Evolutionary conservation across 331 rosid species (phyloP).

Genomic region (Prunus yedoensis): DNA sequence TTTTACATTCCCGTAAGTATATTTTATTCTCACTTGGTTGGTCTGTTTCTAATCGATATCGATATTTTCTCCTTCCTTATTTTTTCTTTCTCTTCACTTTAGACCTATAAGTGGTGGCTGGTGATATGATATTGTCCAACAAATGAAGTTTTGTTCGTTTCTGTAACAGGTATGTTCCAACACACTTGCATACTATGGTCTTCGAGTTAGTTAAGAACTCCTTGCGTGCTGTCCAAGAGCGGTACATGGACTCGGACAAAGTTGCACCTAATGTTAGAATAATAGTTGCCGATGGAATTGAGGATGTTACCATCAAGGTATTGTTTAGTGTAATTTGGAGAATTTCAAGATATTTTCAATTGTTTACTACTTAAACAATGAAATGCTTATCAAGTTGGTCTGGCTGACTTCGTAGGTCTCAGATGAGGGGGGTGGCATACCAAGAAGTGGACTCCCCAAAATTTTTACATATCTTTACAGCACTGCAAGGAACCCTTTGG

Average conservation of each 20-base stretch:
- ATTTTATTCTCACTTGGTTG: slow-evolving; percentile 8
- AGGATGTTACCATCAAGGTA: slow-evolving; percentile 96
- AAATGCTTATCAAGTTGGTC: slow-evolving; percentile 20
- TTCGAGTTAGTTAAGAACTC: slow-evolving; percentile 95
- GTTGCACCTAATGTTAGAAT: slow-evolving; percentile 69
- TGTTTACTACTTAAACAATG: background rate
- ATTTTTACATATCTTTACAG: slow-evolving; percentile 94
- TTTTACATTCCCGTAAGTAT: slow-evolving; percentile 85
- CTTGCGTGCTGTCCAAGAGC: slow-evolving; percentile 88
- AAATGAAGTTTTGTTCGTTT: background rate
- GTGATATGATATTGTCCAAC: background rate
- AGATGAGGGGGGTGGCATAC: slow-evolving; percentile 96
- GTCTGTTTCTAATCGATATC: slow-evolving; percentile 3
- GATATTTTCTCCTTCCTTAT: background rate
- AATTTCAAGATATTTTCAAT: background rate
- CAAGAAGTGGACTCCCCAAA: slow-evolving; percentile 79
- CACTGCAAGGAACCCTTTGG: slow-evolving; percentile 84
- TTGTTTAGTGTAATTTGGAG: background rate
- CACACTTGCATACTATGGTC: slow-evolving; percentile 92
- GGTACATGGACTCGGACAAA: slow-evolving; percentile 66
- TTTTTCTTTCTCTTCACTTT: background rate
- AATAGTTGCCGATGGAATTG: slow-evolving; percentile 86
- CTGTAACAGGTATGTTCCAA: slow-evolving; percentile 68
- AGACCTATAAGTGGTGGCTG: background rate
- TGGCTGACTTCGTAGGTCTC: slow-evolving; percentile 58